Evolutionary conservation across 768 basidiomycete genomes (phyloP).

Genomic region (Epithele typhae): DNA sequence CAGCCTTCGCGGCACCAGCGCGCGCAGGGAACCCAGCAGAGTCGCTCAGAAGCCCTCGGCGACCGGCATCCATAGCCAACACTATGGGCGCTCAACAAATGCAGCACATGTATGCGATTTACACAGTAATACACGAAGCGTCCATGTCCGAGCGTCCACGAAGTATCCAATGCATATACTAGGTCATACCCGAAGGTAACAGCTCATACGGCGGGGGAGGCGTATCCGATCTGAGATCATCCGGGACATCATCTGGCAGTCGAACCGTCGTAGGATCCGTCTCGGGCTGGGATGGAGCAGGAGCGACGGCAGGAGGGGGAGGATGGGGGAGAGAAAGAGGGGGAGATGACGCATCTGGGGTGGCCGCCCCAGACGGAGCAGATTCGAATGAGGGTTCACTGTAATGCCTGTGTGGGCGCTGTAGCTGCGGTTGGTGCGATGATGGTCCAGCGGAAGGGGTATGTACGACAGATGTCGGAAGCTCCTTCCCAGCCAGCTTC

Average conservation of each 20-base stretch:
- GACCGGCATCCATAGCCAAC: too few relatives aligned
- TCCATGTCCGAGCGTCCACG: too few relatives aligned
- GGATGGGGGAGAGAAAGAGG: not conserved
- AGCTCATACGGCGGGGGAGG: constrained; percentile 19
- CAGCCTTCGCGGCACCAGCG: too few relatives aligned
- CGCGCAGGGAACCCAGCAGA: too few relatives aligned
- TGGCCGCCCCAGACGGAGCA: too few relatives aligned
- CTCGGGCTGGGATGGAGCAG: not conserved
- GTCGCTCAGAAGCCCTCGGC: too few relatives aligned
- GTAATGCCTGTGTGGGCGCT: not conserved
- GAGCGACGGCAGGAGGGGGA: not conserved
- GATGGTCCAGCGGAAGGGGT: constrained; percentile 24
- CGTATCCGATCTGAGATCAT: constrained; percentile 8
- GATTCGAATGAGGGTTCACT: not conserved
- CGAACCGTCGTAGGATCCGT: constrained; percentile 2
- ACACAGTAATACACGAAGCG: too few relatives aligned
- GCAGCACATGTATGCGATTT: too few relatives aligned
- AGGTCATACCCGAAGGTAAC: constrained; percentile 4
- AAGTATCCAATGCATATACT: too few relatives aligned
- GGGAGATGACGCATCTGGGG: too few relatives aligned
- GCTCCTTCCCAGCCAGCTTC: constrained; percentile 71
- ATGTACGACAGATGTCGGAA: constrained; percentile 42
- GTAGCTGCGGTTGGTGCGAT: too few relatives aligned
- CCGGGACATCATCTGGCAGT: constrained; percentile 11
- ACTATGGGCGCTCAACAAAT: too few relatives aligned